Evolutionary conservation across 805 yeast species (phyloP), one percentile per base, ranked within the genome.

Genomic region (Yarrowia bubula): DNA sequence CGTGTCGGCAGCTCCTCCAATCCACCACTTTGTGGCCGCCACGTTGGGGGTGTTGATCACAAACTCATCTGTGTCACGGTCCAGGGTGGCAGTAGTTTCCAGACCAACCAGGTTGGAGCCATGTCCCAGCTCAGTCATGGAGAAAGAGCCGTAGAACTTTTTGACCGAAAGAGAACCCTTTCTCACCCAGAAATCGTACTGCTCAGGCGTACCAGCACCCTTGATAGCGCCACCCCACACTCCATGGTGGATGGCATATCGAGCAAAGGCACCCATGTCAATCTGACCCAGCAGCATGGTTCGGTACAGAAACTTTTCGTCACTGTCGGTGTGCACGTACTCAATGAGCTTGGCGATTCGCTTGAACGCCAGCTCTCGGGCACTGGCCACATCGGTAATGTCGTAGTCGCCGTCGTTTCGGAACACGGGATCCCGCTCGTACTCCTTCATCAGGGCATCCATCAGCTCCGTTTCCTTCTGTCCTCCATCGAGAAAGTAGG

Each of bases 21-120:
- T 92, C 97, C 97, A 92, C 97, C 97, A 92, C 75, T 92, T 92
- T 15, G 97, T 91, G 50, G 98, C 97, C 35, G 95, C 92, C 64
- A 89, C 76, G 73, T 91, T 89, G 0, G 98, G 98, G 6, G 98
- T 92, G 74, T 90, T 84, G 71, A 92, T 84, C 60, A 82, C 74
- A 72, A 92, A 89, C 68, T 86, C 85, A 70, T 90, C 89, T 28
- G 81, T 82, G 17, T 76, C 77, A n/a, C 79, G 77, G 75, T 90
- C 86, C 74, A 82, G 92, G 11, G 88, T 86, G 13, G 97, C 97
- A 14, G 92, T 88, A n/a, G 97, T 92, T 76, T 92, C 96, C 68
- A 90, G 80, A 18, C 89, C 95, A 2, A 96, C 96, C 47, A 92
- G 97, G 75, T 92, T 92, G 8, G 96, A 89, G 35, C 97, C 97